Evolutionary conservation across 2,329 filamentous ascomycete species (phyloP), one percentile per base, ranked within the genome.

Genomic region (Cercospora sesami): DNA sequence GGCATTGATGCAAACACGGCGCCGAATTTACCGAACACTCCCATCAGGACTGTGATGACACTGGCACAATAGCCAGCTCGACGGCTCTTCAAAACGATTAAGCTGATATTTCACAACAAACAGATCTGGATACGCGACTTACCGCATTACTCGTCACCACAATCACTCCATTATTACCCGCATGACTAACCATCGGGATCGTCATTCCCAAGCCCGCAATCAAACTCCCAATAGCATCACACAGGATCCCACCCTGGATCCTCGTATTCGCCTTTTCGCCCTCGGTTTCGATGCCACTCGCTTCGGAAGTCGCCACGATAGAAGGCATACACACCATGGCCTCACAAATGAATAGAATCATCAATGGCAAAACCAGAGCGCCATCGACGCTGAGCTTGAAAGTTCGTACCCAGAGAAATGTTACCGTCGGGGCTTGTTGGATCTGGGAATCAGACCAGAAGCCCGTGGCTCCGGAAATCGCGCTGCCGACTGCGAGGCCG

Each of bases 321-420:
- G 66, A 72, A 23, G 70, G 70, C 70, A 72, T 72, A 58, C 69
- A 72, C 1, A 71, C 69, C 60, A 72, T 63, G 14, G 70, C 70
- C 48, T 72, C 70, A 45, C 70, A 72, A 28, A 72, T 39, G 63
- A 72, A 72, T 31, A 72, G 30, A 26, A 72, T 71, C 64, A 72
- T 66, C 30, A 72, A 55, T 8, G 70, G 70, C 48, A 72, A 42
- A 5, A 72, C 60, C 23, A 72, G 48, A 2, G 69, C 63, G 6
- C 70, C 69, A 61, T 72, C 70, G 12, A 72, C 70, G 18, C 65
- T 66, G 16, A 72, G 51, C 28, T 69, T 69, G 53, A 72, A 72
- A 0, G 70, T 71, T 21, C 45, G 36, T 5, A 67, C 66, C 70
- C 69, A 72, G 1, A 72, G 39, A 60, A 72, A 72, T 1, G 69